Percentiles rank a stretch among this genome's conserved stretches.
Evolutionary conservation across 129 eudicot genomes (phyloP).

Genomic region (Oenanthe sinensis): DNA sequence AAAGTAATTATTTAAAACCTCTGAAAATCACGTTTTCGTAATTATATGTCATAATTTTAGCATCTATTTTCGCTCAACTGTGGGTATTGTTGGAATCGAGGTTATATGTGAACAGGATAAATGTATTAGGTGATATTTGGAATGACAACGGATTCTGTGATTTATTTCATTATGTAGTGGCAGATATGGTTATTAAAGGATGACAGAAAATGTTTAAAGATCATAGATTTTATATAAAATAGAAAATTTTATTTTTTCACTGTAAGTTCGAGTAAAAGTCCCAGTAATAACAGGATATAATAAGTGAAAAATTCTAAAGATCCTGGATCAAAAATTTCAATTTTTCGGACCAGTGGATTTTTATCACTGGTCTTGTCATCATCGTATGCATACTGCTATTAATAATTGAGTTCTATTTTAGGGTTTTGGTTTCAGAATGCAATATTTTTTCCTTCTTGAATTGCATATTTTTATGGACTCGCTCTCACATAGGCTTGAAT

Average conservation of each 20-base stretch:
- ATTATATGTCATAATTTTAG: not conserved
- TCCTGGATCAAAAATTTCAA: not conserved
- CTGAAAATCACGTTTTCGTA: not conserved
- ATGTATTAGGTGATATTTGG: too few relatives aligned
- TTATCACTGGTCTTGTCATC: not conserved
- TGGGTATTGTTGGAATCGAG: too few relatives aligned
- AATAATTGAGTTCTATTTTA: not conserved
- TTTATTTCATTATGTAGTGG: too few relatives aligned
- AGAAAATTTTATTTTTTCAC: too few relatives aligned
- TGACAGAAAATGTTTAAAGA: too few relatives aligned
- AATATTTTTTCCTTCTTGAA: not conserved
- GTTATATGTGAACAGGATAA: too few relatives aligned
- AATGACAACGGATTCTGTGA: too few relatives aligned
- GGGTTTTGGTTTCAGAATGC: not conserved
- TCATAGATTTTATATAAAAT: too few relatives aligned
- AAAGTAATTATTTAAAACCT: not conserved
- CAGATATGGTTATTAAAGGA: too few relatives aligned
- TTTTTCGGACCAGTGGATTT: not conserved
- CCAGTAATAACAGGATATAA: not conserved
- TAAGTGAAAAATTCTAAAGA: not conserved
- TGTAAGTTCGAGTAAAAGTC: not conserved
- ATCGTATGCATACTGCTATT: not conserved
- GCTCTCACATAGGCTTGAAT: slow-evolving; percentile 1
- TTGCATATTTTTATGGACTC: not conserved
- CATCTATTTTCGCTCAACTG: not conserved